Conservation (phyloP, 192 early-diverging fungal genomes). For the Podila verticillata region DNA sequence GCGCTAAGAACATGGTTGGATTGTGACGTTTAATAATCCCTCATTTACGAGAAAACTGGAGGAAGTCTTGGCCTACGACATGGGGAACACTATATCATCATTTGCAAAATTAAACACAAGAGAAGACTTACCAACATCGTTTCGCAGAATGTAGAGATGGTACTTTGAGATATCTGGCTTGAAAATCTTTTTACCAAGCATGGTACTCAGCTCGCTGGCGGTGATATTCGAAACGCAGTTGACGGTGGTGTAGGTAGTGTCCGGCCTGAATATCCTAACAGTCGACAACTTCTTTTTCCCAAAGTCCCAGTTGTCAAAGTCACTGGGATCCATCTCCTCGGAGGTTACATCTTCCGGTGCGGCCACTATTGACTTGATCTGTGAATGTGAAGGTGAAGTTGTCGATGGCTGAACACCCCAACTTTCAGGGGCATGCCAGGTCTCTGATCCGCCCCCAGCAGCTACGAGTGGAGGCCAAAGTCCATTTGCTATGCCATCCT, state of each 20-base stretch:
- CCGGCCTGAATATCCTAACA: slow-evolving; percentile 65
- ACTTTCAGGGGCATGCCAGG: slow-evolving; percentile 46
- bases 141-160: slow-evolving; percentile 53
- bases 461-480: slow-evolving; percentile 10
- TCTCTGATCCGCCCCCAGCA: slow-evolving; percentile 20
- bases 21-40: slow-evolving; percentile 33
- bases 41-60: no score
- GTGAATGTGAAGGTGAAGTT: not conserved
- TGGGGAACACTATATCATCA: no score
- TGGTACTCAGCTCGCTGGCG: slow-evolving; percentile 76
- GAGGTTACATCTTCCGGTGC: slow-evolving; percentile 18
- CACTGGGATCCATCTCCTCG: slow-evolving; percentile 31
- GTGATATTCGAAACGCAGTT: slow-evolving; percentile 74
- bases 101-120: not conserved
- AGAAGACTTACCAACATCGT: slow-evolving; percentile 49
- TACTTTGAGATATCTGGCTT: slow-evolving; percentile 74
- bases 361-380: slow-evolving; percentile 9
- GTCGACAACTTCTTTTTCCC: slow-evolving; percentile 34
- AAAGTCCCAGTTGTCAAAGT: slow-evolving; percentile 36
- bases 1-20: slow-evolving; percentile 67
- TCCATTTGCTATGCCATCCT: slow-evolving; percentile 17
- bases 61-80: no score
- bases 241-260: slow-evolving; percentile 43
- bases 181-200: slow-evolving; percentile 87
- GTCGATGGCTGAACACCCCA: slow-evolving; percentile 39